Conservation (phyloP, 2,329 filamentous ascomycete genomes). For the Colletotrichum camelliae region DNA sequence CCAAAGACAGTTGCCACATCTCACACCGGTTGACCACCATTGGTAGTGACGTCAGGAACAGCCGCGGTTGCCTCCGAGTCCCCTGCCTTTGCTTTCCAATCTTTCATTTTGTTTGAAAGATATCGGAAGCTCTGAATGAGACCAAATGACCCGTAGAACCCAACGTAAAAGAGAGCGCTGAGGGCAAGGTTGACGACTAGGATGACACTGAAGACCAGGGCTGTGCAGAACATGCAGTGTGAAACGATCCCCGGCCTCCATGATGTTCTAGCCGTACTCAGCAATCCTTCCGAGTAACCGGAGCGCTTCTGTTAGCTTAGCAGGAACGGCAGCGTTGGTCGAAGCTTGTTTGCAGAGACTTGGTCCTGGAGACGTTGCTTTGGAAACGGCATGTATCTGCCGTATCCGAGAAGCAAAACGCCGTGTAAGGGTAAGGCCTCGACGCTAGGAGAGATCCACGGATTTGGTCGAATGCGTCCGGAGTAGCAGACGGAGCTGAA, state of each 20-base stretch:
- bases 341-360: background rate
- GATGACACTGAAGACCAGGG: background rate
- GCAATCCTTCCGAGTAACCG: background rate
- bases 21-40: background rate
- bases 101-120: fast-evolving
- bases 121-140: background rate
- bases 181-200: background rate
- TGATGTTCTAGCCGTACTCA: background rate
- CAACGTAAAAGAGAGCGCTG: background rate
- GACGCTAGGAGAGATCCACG: background rate
- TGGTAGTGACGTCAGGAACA: background rate
- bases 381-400: background rate
- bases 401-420: background rate
- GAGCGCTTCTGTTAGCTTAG: background rate
- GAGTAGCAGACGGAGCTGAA: background rate
- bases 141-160: background rate
- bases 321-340: background rate
- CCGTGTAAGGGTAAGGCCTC: background rate
- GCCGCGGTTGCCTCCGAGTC: background rate
- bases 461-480: background rate
- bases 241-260: background rate
- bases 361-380: background rate
- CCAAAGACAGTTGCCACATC: background rate
- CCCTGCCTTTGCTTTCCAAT: background rate
- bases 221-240: background rate